phyloP scores from a whole-genome alignment of 1,284 basidiomycete genomes.

The Cutaneotrichosporon cutaneum region DNA sequence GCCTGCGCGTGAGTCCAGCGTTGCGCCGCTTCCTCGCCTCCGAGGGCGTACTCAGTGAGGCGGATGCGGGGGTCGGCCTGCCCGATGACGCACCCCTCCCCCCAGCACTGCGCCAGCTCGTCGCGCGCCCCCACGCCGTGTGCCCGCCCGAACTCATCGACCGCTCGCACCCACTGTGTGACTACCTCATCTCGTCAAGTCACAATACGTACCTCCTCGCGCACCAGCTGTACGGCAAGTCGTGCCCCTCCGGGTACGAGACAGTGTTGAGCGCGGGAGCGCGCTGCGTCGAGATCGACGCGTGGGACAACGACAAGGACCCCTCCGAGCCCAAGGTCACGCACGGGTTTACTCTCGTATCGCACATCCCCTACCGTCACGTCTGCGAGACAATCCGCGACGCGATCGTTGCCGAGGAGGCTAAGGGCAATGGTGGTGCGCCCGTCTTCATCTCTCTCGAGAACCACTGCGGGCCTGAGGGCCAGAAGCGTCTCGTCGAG shows the following conservation, averaged over 20 bases:
- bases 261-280: slow-evolving; percentile 16
- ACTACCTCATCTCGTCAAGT: slow-evolving; percentile 90
- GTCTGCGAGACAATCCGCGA: slow-evolving; percentile 26
- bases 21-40: slow-evolving; percentile 17
- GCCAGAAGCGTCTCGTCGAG: slow-evolving; percentile 23
- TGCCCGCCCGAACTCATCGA: slow-evolving; percentile 16
- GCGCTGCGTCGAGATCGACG: slow-evolving; percentile 27
- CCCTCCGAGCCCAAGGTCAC: slow-evolving; percentile 25
- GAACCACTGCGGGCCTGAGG: slow-evolving; percentile 23
- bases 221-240: slow-evolving; percentile 24
- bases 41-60: slow-evolving; percentile 14
- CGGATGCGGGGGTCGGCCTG: slow-evolving; percentile 9
- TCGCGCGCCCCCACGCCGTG: slow-evolving; percentile 16
- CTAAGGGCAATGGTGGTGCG: background rate
- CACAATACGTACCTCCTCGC: slow-evolving; percentile 96
- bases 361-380: slow-evolving; percentile 20
- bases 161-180: slow-evolving; percentile 64
- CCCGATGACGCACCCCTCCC: background rate
- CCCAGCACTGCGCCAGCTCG: slow-evolving; percentile 11
- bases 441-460: slow-evolving; percentile 23
- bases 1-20: slow-evolving; percentile 15
- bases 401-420: slow-evolving; percentile 8
- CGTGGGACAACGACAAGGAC: slow-evolving; percentile 22
- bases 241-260: slow-evolving; percentile 19
- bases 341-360: slow-evolving; percentile 26